Conservation (phyloP, 805 yeast species). For the Geotrichum ghanense region DNA sequence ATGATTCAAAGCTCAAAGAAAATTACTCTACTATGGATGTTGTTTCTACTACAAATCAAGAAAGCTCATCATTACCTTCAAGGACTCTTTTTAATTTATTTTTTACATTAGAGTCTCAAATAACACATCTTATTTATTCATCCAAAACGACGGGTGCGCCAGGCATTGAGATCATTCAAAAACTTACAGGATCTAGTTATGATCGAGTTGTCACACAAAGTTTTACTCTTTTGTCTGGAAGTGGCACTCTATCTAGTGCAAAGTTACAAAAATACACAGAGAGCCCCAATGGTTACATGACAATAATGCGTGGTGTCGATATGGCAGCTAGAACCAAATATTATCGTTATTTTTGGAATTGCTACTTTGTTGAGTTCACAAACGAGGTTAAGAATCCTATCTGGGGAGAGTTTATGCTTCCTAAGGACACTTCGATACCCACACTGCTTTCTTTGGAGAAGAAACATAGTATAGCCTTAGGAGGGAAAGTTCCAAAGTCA, state of each 20-base stretch:
- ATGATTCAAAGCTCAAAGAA: not conserved
- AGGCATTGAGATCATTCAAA: slow-evolving; percentile 40
- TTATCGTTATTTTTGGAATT: slow-evolving; percentile 42
- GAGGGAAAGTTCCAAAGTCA: not conserved
- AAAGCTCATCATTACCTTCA: not conserved
- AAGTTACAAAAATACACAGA: slow-evolving; percentile 14
- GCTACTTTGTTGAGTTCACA: not conserved
- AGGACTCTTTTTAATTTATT: slow-evolving; percentile 33
- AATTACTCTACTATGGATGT: slow-evolving; percentile 3
- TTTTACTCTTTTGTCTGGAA: slow-evolving; percentile 38
- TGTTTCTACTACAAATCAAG: slow-evolving; percentile 7
- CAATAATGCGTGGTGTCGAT: slow-evolving; percentile 52
- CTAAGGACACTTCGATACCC: slow-evolving; percentile 17
- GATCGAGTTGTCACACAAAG: slow-evolving; percentile 40
- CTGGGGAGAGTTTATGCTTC: not conserved
- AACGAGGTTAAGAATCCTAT: not conserved
- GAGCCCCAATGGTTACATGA: slow-evolving; percentile 16
- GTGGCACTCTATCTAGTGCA: slow-evolving; percentile 19
- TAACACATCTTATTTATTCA: slow-evolving; percentile 36
- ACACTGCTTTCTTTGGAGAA: slow-evolving; percentile 22
- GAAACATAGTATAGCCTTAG: slow-evolving; percentile 7
- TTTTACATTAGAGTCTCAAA: slow-evolving; percentile 56
- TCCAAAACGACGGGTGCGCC: slow-evolving; percentile 43
- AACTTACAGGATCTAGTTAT: slow-evolving; percentile 44
- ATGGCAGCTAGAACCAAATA: slow-evolving; percentile 65